Percentiles rank a stretch among this genome's conserved stretches.
These are phyloP conservation scores for Phytophthora capsici DNA, from an alignment of 352 stramenopile genomes.

Conservation along the genomic window DNA sequence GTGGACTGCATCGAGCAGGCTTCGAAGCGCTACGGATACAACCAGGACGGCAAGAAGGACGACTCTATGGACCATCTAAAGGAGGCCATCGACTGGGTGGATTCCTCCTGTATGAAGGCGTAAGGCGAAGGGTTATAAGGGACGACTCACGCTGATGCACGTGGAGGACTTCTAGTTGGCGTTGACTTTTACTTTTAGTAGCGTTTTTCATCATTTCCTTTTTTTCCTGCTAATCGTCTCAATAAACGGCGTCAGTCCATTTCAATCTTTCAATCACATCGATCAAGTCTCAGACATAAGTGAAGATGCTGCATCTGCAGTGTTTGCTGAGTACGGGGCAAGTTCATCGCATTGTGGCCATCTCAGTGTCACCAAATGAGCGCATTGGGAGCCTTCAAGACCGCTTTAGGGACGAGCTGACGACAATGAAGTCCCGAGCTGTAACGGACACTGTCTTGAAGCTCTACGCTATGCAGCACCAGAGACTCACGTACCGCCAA, in stretches of 20 bases:
- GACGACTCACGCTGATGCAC: too few species aligned
- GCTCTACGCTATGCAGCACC: conserved; percentile 28
- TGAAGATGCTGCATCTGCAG: conserved; percentile 26
- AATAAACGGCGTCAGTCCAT: conserved; percentile 21
- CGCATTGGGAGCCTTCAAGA: conserved; percentile 25
- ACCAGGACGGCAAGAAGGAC: neutral
- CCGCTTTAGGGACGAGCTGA: conserved; percentile 4
- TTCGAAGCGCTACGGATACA: conserved; percentile 29
- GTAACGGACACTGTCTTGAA: conserved; percentile 12
- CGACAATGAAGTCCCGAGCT: neutral
- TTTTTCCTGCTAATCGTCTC: conserved; percentile 1
- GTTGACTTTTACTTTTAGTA: conserved; percentile 4
- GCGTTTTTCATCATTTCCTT: conserved; percentile 8
- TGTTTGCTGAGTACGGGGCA: conserved; percentile 24
- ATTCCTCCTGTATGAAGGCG: conserved; percentile 31
- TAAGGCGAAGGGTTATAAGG: conserved; percentile 1
- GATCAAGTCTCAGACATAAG: neutral
- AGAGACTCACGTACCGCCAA: conserved; percentile 30
- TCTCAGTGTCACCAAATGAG: conserved; percentile 13
- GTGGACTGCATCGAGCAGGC: conserved; percentile 40
- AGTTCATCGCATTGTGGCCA: conserved; percentile 6
- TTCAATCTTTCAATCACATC: conserved; percentile 17
- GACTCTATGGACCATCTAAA: conserved; percentile 29
- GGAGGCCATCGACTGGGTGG: conserved; percentile 37
- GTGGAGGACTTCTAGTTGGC: conserved; percentile 4